Base-by-base conservation (phyloP, 305 asterid genomes). In the Solanum hybrid region DNA sequence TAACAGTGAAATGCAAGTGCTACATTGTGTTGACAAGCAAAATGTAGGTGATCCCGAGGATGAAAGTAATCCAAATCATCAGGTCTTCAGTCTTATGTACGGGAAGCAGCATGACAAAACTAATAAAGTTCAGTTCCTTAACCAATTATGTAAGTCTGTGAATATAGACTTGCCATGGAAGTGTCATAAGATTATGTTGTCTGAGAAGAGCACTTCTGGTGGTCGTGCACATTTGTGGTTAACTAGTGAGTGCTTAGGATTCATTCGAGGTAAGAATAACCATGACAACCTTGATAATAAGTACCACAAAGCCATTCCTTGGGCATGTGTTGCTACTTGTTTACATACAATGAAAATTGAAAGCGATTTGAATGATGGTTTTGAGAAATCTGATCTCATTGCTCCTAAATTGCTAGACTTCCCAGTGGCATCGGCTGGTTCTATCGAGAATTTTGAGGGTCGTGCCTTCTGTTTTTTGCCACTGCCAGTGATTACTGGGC, bases 381-480 rank as follows among this genome's bases (percentile, higher is more conserved):
- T 85, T 75, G 95, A 91, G 85, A 92, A 87, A 75, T 86, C 92
- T 88, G 88, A 64, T 90, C 93, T 93, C 88, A 88, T 90, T 94
- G 78, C 91, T 82, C 93, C 95, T 90, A 96, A 93, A 85, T 90
- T 92, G 90, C 92, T 91, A 86, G 94, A 92, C 90, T 88, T 69
- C 75, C 93, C 95, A 85, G 87, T 82, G 87, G 92, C 92, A 87
- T 91, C 94, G 69, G 87, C 89, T 87, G 93, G 88, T 60, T 93
- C 88, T 87, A 87, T 89, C 42, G 88, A 88, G 85, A 91, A 92
- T 92, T 95, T 94, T 91, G 99, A 95, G 90, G 99, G 99, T 77
- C 99, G 98, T 77, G 99, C 99, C 40, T 97, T 96, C 95, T 96
- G 98, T 90, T 97, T 97, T 91, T 93, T 97, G 92, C 99, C 99